Conservation (phyloP, 257 asterid genomes). For the Solanum etuberosum region DNA sequence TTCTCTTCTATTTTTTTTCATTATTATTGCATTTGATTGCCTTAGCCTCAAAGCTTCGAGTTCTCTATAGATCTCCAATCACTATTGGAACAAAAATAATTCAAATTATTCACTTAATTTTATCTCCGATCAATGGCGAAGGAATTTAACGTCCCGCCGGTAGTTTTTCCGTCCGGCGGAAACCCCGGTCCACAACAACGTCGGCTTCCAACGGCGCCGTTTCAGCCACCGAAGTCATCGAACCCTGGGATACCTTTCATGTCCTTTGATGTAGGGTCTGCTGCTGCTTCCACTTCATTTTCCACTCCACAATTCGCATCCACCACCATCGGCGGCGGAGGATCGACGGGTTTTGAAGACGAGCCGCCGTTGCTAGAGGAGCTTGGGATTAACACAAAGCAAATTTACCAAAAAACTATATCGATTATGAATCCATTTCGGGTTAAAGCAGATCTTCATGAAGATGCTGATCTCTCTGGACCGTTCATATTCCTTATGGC, state of each 20-base stretch:
- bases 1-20: not conserved
- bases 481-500: conserved; percentile 84
- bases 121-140: conserved; percentile 55
- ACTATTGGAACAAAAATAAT: not conserved
- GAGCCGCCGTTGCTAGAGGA: conserved; percentile 91
- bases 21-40: not conserved
- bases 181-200: conserved; percentile 62
- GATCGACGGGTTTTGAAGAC: conserved; percentile 51
- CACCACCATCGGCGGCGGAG: conserved; percentile 34
- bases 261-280: conserved; percentile 72
- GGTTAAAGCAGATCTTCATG: conserved; percentile 61
- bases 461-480: conserved; percentile 86
- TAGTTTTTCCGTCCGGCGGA: conserved; percentile 63
- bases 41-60: not conserved
- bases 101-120: not conserved
- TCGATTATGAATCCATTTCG: conserved; percentile 61
- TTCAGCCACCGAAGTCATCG: conserved; percentile 67
- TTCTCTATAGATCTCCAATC: not conserved
- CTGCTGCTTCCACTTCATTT: conserved; percentile 63
- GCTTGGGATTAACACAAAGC: conserved; percentile 83
- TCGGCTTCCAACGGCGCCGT: conserved; percentile 80
- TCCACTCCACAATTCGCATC: conserved; percentile 55
- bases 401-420: conserved; percentile 71
- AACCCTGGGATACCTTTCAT: conserved; percentile 68
- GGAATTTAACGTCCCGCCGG: conserved; percentile 84